Percentiles rank a stretch among this genome's conserved stretches.
Conservation (phyloP, 495 filamentous ascomycete species). For the Cercophora newfieldiana region DNA sequence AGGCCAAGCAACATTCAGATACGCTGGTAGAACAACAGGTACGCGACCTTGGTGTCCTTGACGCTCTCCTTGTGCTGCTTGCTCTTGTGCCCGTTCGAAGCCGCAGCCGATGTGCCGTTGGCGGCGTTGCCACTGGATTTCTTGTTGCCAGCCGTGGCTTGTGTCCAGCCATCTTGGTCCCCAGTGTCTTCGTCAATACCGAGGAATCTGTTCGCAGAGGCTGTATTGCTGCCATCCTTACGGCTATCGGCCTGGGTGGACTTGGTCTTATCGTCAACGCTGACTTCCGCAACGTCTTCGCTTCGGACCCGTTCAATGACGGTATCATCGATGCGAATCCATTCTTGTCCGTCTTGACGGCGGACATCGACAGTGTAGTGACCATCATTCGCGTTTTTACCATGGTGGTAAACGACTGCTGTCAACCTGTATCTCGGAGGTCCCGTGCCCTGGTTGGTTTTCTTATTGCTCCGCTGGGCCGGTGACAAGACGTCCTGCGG, state of each 20-base stretch:
- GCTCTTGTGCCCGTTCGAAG: conserved; percentile 56
- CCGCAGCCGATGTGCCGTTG: conserved; percentile 52
- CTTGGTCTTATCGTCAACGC: conserved; percentile 75
- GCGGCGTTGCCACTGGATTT: conserved; percentile 68
- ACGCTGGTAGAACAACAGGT: conserved; percentile 91
- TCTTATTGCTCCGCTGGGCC: conserved; percentile 61
- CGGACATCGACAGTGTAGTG: conserved; percentile 97
- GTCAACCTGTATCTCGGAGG: conserved; percentile 80
- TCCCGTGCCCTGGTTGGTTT: conserved; percentile 59
- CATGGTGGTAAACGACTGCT: conserved; percentile 96
- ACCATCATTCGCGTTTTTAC: conserved; percentile 89
- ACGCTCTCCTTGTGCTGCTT: conserved; percentile 69
- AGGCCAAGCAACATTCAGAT: conserved; percentile 45
- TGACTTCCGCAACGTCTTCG: conserved; percentile 89
- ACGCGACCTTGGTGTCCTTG: conserved; percentile 94
- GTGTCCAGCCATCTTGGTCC: conserved; percentile 78
- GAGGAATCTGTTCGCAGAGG: conserved; percentile 63
- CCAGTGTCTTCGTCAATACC: conserved; percentile 68
- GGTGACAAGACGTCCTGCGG: conserved; percentile 86
- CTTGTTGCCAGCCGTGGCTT: conserved; percentile 68
- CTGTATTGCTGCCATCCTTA: conserved; percentile 37
- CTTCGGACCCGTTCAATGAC: conserved; percentile 79
- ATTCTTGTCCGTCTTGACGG: conserved; percentile 88
- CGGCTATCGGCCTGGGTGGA: conserved; percentile 48
- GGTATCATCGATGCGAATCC: conserved; percentile 95